Percentiles rank a stretch among this genome's conserved stretches.
Evolutionary conservation across 495 filamentous ascomycete genomes (phyloP).

Genomic region (Trichoderma virens): DNA sequence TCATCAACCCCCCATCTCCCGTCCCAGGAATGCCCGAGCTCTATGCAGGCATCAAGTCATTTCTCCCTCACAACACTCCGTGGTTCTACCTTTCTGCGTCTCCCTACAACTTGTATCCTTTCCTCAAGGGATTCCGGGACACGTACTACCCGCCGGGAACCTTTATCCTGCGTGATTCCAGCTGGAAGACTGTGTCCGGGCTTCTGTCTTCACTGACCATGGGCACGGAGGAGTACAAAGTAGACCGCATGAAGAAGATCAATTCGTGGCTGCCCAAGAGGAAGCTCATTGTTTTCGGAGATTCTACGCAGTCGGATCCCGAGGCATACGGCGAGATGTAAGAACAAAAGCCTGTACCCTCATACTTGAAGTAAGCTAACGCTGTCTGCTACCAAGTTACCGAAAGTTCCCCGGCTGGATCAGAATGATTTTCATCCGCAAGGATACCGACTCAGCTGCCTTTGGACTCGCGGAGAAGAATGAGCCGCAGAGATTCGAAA

Average conservation of each 20-base stretch:
- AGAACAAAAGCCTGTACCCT: slow-evolving; percentile 11
- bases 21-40: slow-evolving; percentile 78
- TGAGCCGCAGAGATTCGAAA: slow-evolving; percentile 62
- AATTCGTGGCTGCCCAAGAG: slow-evolving; percentile 66
- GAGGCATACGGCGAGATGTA: slow-evolving; percentile 80
- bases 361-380: background rate
- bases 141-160: slow-evolving; percentile 68
- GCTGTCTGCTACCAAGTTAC: slow-evolving; percentile 22
- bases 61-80: slow-evolving; percentile 50
- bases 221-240: slow-evolving; percentile 81
- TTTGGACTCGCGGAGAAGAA: slow-evolving; percentile 68
- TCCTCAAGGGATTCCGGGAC: slow-evolving; percentile 66
- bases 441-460: slow-evolving; percentile 67
- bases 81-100: slow-evolving; percentile 95
- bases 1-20: slow-evolving; percentile 64
- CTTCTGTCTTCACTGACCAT: slow-evolving; percentile 71
- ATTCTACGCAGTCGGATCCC: slow-evolving; percentile 86
- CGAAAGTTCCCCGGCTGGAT: slow-evolving; percentile 61
- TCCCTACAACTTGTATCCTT: slow-evolving; percentile 89
- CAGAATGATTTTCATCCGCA: slow-evolving; percentile 71
- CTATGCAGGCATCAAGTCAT: slow-evolving; percentile 54
- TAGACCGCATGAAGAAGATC: slow-evolving; percentile 70
- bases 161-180: slow-evolving; percentile 74
- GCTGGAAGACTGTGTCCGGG: slow-evolving; percentile 79
- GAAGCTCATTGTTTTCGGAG: slow-evolving; percentile 77